Base-by-base conservation (phyloP, 2,329 filamentous ascomycete species). In the Cladosporium sp. region DNA sequence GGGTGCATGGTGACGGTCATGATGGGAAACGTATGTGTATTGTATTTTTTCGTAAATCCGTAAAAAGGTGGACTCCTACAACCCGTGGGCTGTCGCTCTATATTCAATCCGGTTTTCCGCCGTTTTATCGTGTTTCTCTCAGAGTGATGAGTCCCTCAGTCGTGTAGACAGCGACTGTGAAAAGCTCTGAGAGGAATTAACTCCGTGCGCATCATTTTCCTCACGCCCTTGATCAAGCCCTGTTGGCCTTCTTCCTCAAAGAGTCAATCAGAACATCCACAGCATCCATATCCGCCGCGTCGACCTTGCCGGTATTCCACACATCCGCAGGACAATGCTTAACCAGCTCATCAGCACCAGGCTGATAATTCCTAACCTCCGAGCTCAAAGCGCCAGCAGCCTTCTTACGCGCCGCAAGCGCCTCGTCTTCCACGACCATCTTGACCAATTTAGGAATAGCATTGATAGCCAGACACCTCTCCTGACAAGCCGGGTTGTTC, bases 401-500 rank as follows among this genome's bases (percentile, higher is more conserved):
- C 78, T 96, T 98, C 68, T 87, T 84, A 58, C 91, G 79, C 43
- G 90, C 86, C 8, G 77, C 75, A 51, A 76, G 72, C 47, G 79
- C 72, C 56, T 84, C 73, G 52, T 82, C 82, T 38, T 79, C 75
- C 29, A 77, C 72, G 5, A 81, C 77, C 55, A 95, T 65, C 43
- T 76, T 74, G 7, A 89, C 82, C 18, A 98, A 77, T 27, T 71
- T 78, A 32, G 84, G 79, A 25, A 96, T 74, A 3, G 84, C 88
- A 27, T 86, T 86, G 25, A 78, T 60, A 7, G 74, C 72, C 13
- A 83, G 65, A 16, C 83, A 67, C 62, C 80, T 81, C 72, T 93
- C 88, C 72, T 98, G 93, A 43, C 82, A 84, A 66, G 85, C 85
- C 59, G 80, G 78, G 69, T 98, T 97, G 73, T 98, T 98, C 77